A percentile compares a stretch with the other conserved stretches of the same genome.
phyloP scores from a whole-genome alignment of 148 eudicot species.

The Vaccinium macrocarpon region DNA sequence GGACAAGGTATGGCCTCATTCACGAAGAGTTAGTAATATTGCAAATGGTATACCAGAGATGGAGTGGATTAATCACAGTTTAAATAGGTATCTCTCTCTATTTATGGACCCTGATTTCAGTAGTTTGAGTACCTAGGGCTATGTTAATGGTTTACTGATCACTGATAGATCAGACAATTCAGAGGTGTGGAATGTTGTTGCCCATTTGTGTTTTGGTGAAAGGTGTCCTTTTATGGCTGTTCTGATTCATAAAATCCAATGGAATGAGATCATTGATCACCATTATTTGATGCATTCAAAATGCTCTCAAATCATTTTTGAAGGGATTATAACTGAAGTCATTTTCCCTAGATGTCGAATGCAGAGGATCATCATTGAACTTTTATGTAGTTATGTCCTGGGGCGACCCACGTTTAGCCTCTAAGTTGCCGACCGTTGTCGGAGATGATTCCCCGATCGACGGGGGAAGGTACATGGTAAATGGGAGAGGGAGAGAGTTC shows the following conservation, averaged over 20 bases:
- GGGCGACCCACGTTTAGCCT: too few relatives aligned
- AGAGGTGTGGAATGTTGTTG: not conserved
- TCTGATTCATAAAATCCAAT: not conserved
- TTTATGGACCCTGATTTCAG: not conserved
- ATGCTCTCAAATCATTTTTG: not conserved
- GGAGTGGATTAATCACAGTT: not conserved
- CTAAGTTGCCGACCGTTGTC: too few relatives aligned
- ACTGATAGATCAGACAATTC: not conserved
- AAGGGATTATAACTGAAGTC: not conserved
- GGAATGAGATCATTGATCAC: slow-evolving; percentile 1
- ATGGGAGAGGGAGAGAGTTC: too few relatives aligned
- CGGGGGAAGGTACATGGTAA: too few relatives aligned
- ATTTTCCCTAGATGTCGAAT: not conserved
- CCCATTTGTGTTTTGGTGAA: not conserved
- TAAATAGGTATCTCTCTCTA: not conserved
- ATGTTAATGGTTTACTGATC: not conserved
- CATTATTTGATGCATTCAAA: not conserved
- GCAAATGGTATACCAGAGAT: not conserved
- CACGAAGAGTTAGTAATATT: not conserved
- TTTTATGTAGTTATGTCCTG: not conserved
- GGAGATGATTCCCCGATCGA: too few relatives aligned
- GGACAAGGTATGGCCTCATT: slow-evolving; percentile 52
- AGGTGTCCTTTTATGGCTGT: not conserved
- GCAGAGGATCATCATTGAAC: not conserved
- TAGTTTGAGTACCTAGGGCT: not conserved